A percentile compares a stretch with the other conserved stretches of the same genome.
phyloP scores from a whole-genome alignment of 306 rosid species.

The Ochetophila trinervis region DNA sequence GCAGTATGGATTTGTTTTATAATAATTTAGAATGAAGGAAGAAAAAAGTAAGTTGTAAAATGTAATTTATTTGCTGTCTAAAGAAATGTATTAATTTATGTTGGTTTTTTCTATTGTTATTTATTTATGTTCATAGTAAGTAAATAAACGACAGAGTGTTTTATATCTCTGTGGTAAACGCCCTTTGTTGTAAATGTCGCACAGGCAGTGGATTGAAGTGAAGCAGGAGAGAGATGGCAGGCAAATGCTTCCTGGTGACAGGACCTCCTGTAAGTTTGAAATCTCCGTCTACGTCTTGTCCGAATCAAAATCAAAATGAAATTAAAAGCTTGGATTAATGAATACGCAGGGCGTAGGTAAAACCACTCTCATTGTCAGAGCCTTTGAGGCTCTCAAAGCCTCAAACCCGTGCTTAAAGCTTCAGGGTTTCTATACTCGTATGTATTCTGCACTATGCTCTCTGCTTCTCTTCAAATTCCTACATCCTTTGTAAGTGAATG shows the following conservation, averaged over 20 bases:
- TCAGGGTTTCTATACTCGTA: slow-evolving; percentile 84
- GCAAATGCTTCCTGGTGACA: slow-evolving; percentile 65
- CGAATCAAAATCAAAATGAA: neutral
- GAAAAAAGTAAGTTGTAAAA: too few species aligned
- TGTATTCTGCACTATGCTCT: slow-evolving; percentile 11
- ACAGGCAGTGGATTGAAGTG: too few species aligned
- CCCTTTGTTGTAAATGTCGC: too few species aligned
- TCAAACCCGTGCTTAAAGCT: slow-evolving; percentile 57
- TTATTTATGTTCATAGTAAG: too few species aligned
- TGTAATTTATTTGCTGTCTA: too few species aligned
- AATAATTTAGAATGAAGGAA: too few species aligned
- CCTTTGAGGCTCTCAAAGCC: slow-evolving; percentile 51
- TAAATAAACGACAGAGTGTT: too few species aligned
- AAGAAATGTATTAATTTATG: too few species aligned
- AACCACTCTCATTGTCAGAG: slow-evolving; percentile 59
- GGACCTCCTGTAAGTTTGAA: slow-evolving; percentile 64
- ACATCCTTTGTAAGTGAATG: neutral
- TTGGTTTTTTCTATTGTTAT: too few species aligned
- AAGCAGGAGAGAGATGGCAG: slow-evolving; percentile 11
- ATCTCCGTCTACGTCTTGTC: neutral
- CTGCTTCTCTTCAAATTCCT: neutral
- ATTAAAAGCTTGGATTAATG: neutral
- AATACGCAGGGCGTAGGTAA: slow-evolving; percentile 68
- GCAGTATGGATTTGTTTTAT: too few species aligned
- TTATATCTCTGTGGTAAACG: too few species aligned